These are phyloP conservation scores for Kernera saxatilis DNA, from an alignment of 345 rosid genomes.

Conservation along the genomic window DNA sequence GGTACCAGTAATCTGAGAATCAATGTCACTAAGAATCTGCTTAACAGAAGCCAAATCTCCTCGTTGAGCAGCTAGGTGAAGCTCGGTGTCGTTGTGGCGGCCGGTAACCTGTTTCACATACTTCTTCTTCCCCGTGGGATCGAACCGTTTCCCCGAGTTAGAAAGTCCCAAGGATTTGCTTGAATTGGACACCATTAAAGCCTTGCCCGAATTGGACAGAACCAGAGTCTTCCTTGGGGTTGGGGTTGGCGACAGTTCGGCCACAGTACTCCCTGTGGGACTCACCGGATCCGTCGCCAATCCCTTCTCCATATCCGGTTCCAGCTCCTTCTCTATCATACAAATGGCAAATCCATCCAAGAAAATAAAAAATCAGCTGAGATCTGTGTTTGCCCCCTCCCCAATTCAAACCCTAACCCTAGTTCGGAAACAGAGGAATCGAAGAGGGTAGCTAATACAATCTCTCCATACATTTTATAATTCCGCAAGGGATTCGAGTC, in stretches of 20 bases:
- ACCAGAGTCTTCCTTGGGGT: constrained; percentile 51
- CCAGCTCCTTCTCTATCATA: constrained; percentile 25
- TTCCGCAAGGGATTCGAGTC: background rate
- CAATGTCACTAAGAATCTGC: constrained; percentile 69
- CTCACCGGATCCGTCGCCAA: constrained; percentile 15
- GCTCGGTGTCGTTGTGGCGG: constrained; percentile 90
- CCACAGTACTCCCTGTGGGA: constrained; percentile 24
- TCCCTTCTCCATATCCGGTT: constrained; percentile 30
- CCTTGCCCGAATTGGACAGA: constrained; percentile 57
- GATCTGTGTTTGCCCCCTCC: too few species aligned
- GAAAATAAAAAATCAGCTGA: background rate
- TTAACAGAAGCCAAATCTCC: constrained; percentile 62
- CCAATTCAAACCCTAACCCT: constrained; percentile 5
- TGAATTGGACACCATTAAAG: constrained; percentile 57
- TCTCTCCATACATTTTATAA: background rate
- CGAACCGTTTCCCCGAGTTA: constrained; percentile 69
- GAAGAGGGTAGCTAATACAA: background rate
- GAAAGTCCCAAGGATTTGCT: constrained; percentile 55
- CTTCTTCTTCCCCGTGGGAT: constrained; percentile 63
- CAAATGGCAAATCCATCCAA: background rate
- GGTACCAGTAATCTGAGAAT: constrained; percentile 63
- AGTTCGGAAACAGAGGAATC: background rate
- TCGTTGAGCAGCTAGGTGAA: constrained; percentile 82
- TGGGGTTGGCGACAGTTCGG: constrained; percentile 34
- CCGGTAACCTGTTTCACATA: constrained; percentile 96